Base-by-base conservation (phyloP, 345 rosid species). In the Cardamine chenopodiifolia region DNA sequence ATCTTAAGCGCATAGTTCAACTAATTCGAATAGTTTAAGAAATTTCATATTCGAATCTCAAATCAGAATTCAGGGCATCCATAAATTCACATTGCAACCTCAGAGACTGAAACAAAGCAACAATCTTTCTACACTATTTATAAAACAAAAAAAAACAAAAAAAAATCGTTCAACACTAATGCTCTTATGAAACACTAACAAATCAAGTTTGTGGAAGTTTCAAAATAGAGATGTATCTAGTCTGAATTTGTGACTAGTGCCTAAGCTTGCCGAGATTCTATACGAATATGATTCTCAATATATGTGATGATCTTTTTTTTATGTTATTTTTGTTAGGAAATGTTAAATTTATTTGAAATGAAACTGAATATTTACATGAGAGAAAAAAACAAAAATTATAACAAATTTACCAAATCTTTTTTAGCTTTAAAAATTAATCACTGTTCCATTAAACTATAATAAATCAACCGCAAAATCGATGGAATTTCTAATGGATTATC, bases 41-140 rank as follows among this genome's bases (percentile, higher is more conserved):
- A 57, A 52, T 35, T 66, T 34, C 42, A 35, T 56, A 17, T 66
- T 47, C 66, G 17, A 66, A 34, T 73, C 65, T 6, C 59, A 55
- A 45, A 49, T 45, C n/a, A 13, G 22, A 66, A 26, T 56, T 56
- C 17, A 73, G 26, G 32, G 65, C 22, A 31, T 72, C 71, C 71
- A 45, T 29, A 39, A 29, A 40, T 15, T 62, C 55, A 52, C 76
- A 71, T 71, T 68, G 61, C 29, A 49, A 23, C 28, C 37, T 25
- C 60, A 49, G 53, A 37, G 19, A 62, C 20, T 35, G 15, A 10
- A 59, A 67, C 48, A 67, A 31, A 44, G 45, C 66, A 53, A 26
- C 8, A 26, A 6, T 54, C 19, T 26, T 23, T 23, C 54, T 22
- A 10, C n/a, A 52, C 1, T 50, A 22, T 39, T 12, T n/a, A n/a